Evolutionary conservation across 2,329 filamentous ascomycete species (phyloP).

Genomic region (Sordariomycetes sp.): DNA sequence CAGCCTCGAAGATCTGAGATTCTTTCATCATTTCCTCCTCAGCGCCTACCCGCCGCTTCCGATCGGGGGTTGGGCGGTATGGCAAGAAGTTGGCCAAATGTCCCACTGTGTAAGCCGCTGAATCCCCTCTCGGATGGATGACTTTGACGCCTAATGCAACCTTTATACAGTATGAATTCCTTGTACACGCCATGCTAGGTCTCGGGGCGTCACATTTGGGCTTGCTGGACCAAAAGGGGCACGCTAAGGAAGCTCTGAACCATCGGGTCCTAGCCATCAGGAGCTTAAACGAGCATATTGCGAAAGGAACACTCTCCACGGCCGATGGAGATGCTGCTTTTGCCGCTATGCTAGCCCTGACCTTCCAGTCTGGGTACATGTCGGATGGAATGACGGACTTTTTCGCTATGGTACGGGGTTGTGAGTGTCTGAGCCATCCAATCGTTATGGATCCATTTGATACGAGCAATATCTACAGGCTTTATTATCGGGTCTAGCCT

Average conservation of each 20-base stretch:
- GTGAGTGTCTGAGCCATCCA: conserved; percentile 7
- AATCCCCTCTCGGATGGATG: not conserved
- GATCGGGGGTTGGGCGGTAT: conserved; percentile 22
- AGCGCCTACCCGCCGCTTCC: conserved; percentile 31
- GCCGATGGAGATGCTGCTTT: conserved; percentile 25
- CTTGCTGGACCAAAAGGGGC: conserved; percentile 10
- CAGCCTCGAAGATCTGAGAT: conserved; percentile 30
- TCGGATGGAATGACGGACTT: conserved; percentile 28
- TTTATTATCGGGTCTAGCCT: not conserved
- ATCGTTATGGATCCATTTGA: too few species aligned
- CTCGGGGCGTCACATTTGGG: conserved; percentile 28
- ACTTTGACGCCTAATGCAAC: too few species aligned
- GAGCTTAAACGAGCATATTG: conserved; percentile 22
- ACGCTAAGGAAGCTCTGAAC: conserved; percentile 15
- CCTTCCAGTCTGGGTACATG: conserved; percentile 29
- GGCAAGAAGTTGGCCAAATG: conserved; percentile 25
- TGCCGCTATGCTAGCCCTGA: conserved; percentile 24
- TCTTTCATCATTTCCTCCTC: conserved; percentile 43
- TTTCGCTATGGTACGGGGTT: conserved; percentile 27
- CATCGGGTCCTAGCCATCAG: conserved; percentile 28
- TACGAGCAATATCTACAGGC: too few species aligned
- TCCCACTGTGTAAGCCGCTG: conserved; percentile 20
- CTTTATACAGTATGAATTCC: conserved; percentile 23
- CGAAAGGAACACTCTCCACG: too few species aligned
- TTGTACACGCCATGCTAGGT: conserved; percentile 31